Percentiles rank a stretch among this genome's conserved stretches.
Conservation (phyloP, 148 eudicot species). For the Rhododendron mucronatum region DNA sequence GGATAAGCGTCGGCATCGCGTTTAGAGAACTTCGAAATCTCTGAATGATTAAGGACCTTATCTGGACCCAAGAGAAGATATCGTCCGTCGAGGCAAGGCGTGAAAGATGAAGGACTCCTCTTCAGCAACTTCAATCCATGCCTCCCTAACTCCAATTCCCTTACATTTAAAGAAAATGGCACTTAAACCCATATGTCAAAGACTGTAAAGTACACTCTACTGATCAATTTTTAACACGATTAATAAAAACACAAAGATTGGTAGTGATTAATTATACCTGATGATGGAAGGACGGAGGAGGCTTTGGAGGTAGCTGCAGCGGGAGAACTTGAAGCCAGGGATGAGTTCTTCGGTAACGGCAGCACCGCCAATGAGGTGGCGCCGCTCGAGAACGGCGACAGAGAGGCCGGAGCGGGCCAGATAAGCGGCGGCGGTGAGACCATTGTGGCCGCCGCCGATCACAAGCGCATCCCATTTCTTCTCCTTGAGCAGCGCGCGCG, state of each 20-base stretch:
- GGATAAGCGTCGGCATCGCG: constrained; percentile 81
- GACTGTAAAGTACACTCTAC: not conserved
- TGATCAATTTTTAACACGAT: not conserved
- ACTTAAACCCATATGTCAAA: not conserved
- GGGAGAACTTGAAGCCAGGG: constrained; percentile 92
- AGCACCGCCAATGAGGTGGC: constrained; percentile 86
- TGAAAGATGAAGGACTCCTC: constrained; percentile 82
- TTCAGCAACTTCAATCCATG: constrained; percentile 82
- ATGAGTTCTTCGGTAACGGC: constrained; percentile 90
- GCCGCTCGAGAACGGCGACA: constrained; percentile 97
- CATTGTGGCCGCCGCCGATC: constrained; percentile 97
- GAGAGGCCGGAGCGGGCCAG: constrained; percentile 83
- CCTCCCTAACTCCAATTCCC: constrained; percentile 77
- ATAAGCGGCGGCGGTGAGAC: constrained; percentile 91
- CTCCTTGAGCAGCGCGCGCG: constrained; percentile 23
- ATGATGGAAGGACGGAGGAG: constrained; percentile 85
- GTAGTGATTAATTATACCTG: constrained; percentile 24
- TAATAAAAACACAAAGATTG: not conserved
- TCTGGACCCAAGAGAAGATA: constrained; percentile 81
- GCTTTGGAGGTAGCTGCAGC: constrained; percentile 97
- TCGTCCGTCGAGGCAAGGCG: constrained; percentile 83
- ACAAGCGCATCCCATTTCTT: constrained; percentile 88
- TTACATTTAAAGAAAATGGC: constrained; percentile 11
- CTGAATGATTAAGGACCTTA: constrained; percentile 56
- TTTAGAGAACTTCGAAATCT: constrained; percentile 83